Evolutionary conservation across 306 rosid species (phyloP).

Genomic region (Arachis stenosperma): DNA sequence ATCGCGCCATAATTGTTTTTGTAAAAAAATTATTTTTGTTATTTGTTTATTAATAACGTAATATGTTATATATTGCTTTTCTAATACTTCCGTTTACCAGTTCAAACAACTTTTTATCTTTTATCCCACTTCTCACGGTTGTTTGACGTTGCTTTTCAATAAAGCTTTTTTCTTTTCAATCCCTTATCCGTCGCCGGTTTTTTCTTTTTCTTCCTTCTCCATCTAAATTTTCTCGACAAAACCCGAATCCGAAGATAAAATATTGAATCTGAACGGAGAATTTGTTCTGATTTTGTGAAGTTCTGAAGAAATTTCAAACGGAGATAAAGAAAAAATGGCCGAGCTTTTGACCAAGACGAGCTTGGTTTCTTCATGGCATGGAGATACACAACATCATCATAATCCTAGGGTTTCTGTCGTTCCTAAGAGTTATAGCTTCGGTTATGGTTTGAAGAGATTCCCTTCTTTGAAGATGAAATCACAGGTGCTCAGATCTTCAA

Average conservation of each 20-base stretch:
- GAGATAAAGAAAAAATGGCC: conserved; percentile 49
- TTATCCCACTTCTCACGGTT: not conserved
- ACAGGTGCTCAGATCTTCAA: conserved; percentile 40
- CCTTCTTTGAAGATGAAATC: conserved; percentile 53
- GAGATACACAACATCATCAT: conserved; percentile 15
- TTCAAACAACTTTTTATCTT: not conserved
- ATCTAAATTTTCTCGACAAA: not conserved
- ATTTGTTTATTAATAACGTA: not conserved
- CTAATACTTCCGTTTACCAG: not conserved
- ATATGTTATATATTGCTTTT: not conserved
- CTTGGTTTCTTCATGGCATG: conserved; percentile 53
- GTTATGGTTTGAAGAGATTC: conserved; percentile 28
- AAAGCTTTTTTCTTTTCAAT: conserved; percentile 7
- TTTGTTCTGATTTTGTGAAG: not conserved
- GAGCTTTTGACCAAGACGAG: conserved; percentile 52
- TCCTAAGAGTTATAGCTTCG: conserved; percentile 41
- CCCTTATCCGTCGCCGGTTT: not conserved
- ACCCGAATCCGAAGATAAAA: not conserved
- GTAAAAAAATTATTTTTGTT: no score
- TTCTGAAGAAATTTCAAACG: conserved; percentile 4
- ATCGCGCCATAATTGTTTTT: no score
- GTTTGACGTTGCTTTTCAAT: conserved; percentile 39
- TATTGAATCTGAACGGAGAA: not conserved
- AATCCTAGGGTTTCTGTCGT: conserved; percentile 33
- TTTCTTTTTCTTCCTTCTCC: not conserved